Base-by-base conservation (phyloP, 2,329 filamentous ascomycete species). In the Trichoderma atroviride region DNA sequence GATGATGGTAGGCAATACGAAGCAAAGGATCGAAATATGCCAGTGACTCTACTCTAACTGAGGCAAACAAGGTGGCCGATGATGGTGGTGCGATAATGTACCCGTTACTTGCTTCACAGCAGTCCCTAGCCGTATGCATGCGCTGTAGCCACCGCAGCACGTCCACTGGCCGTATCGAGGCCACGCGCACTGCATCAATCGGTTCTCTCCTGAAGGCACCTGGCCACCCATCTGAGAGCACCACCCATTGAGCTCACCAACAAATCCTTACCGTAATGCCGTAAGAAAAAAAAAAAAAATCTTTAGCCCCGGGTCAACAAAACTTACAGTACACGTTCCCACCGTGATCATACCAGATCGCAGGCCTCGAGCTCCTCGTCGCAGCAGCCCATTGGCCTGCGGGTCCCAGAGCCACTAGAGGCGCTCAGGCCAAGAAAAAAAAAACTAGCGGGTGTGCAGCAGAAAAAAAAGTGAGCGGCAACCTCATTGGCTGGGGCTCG, bases 391-490 rank as follows among this genome's bases (percentile, higher is more conserved):
- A 68, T 68, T 68, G 64, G 64, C 22, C 47, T 22, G 53, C 33
- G 47, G 37, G 7, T 6, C 33, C 24, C 37, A 57, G 16, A 58
- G 53, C 63, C 63, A 66, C 63, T 24, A 55, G 22, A 60, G 64
- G 56, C 56, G 31, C 64, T 60, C 56, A 55, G 56, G 50, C 57
- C 57, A 47, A 68, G 57, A 60, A 61, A 68, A 67, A 68, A 68
- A 66, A 50, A 27, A 61, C 57, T 61, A 61, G 65, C 43, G 43
- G 57, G 47, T 68, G 57, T 55, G 65, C 57, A 37, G 64, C 14
- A 55, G 29, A 40, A 63, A 31, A 37, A 52, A 62, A 62, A 33
- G n/a, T 31, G 47, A 62, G 50, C 24, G 3, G 14, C 22, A 29
- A n/a, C 50, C 27, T 62, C 3, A 69, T 62, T 69, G 58, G 40